These are phyloP conservation scores for Neurospora africana DNA, from an alignment of 495 filamentous ascomycete species.

Conservation along the genomic window DNA sequence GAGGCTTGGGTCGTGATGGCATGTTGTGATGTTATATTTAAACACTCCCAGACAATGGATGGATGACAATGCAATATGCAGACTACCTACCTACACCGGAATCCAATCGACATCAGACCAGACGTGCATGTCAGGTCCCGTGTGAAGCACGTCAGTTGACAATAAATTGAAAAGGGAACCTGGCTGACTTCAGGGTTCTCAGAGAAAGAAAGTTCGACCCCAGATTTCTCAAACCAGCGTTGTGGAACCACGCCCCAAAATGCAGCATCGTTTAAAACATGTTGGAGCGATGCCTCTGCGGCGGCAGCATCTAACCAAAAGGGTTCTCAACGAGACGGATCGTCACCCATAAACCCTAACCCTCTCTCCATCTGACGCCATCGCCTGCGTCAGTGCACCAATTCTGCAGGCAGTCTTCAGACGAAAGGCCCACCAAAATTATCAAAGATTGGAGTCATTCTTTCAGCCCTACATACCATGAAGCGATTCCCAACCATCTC, in stretches of 20 bases:
- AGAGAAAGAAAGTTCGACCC: not conserved
- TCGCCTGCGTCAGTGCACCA: not conserved
- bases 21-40: not conserved
- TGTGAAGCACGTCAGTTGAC: not conserved
- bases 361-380: not conserved
- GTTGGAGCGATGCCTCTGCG: not conserved
- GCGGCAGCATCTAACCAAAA: not conserved
- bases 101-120: not conserved
- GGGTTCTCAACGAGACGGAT: not conserved
- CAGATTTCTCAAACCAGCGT: not conserved
- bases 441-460: not conserved
- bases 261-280: not conserved
- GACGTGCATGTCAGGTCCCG: not conserved
- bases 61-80: not conserved
- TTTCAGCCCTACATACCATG: conserved; percentile 3
- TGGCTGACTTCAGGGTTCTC: not conserved
- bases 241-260: not conserved
- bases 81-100: not conserved
- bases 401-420: not conserved
- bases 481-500: conserved; percentile 4
- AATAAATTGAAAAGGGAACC: not conserved
- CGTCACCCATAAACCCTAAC: not conserved
- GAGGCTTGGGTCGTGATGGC: not conserved
- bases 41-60: not conserved
- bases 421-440: not conserved